Evolutionary conservation across 306 rosid species (phyloP).

Genomic region (Cucurbita maxima): DNA sequence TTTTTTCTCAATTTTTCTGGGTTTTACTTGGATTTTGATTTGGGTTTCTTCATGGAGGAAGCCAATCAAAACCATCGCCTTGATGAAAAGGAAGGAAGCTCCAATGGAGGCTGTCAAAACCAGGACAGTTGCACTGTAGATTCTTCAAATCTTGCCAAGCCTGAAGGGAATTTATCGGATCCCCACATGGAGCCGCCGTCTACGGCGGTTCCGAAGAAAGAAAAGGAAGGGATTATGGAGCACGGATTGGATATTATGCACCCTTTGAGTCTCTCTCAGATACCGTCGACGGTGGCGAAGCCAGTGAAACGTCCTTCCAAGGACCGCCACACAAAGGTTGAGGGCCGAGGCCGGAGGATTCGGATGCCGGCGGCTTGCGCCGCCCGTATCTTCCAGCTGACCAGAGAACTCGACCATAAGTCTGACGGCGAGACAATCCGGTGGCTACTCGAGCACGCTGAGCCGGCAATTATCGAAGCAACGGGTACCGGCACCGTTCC

Average conservation of each 20-base stretch:
- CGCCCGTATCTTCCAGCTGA: conserved; percentile 71
- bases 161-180: conserved; percentile 1
- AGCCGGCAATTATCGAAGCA: conserved; percentile 58
- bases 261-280: conserved; percentile 16
- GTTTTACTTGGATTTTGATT: not conserved
- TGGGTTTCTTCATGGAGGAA: not conserved
- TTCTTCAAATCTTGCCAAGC: conserved; percentile 10
- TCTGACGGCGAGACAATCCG: conserved; percentile 87
- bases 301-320: conserved; percentile 28
- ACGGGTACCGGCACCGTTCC: conserved; percentile 81
- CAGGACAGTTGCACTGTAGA: not conserved
- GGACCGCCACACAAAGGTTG: conserved; percentile 88
- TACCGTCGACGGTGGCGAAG: conserved; percentile 5
- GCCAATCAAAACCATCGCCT: not conserved
- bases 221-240: conserved; percentile 30
- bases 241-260: conserved; percentile 17
- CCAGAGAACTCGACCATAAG: conserved; percentile 64
- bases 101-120: not conserved
- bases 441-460: conserved; percentile 71
- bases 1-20: not conserved
- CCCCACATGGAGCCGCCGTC: not conserved
- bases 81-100: not conserved
- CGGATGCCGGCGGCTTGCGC: conserved; percentile 82
- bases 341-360: conserved; percentile 78
- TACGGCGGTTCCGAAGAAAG: conserved; percentile 21